Evolutionary conservation across 495 filamentous ascomycete species (phyloP), one percentile per base, ranked within the genome.

Genomic region (Aspergillus olivimuriae): DNA sequence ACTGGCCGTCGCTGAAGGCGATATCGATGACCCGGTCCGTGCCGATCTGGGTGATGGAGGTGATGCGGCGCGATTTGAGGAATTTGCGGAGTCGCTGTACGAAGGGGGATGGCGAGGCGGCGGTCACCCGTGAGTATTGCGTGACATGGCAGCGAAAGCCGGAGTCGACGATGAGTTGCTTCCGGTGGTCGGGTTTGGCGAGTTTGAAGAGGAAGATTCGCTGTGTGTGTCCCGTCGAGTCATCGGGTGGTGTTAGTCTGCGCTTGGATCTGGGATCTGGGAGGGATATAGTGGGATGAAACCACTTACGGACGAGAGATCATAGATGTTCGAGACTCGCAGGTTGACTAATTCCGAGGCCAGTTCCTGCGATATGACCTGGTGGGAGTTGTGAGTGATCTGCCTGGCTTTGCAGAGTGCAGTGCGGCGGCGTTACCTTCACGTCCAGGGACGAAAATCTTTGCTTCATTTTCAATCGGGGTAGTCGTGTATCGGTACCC

Each of bases 71-170:
- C 4, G 91, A 91, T 55, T 89, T 87, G 33, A 98, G 75, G 60
- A 70, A 83, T 68, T 96, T 96, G 49, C 92, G 84, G 32, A 98
- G 62, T 39, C 82, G 78, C 18, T 80, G 68, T 32, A 95, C 87
- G 64, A 98, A 98, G 43, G 73, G 65, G 21, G 87, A 91, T 8
- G 90, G 92, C 0, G 83, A 77, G 6, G 86, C 73, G 6, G 91
- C 84, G 4, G 92, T 90, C 12, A 85, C 80, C 42, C 92, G 84
- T 30, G 83, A 81, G 70, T 91, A 98, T 51, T 80, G 77, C 3
- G 91, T 96, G 45, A 96, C 74, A 63, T 98, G 92, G 63, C 87
- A 91, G 60, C 92, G 89, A 66, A 98, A 98, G 33, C 92, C 92
- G 9, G 87, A 90, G 57, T 98, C 92, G 56, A 98, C 77, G 34